Base-by-base conservation (phyloP, 2,329 filamentous ascomycete species). In the Microcyclospora tardicrescens region DNA sequence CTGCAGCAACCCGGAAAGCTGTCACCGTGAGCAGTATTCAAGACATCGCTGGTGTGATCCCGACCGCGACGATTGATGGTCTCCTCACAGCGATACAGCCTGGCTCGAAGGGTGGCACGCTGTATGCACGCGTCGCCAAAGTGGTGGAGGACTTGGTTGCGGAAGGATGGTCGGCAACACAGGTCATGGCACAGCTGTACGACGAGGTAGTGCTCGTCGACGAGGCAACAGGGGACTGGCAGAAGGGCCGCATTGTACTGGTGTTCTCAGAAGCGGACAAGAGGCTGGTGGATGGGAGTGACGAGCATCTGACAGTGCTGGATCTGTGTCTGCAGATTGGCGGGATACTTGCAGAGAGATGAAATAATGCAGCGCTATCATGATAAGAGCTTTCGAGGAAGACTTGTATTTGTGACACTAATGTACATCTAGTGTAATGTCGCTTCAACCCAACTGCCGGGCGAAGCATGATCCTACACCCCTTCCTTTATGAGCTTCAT, bases 221-320 rank as follows among this genome's bases (percentile, higher is more conserved):
- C 54, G 91, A 96, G 59, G 72, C 78, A 6, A 79, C 95, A 16
- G 75, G 77, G 0, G 85, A 95, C 54, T 63, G 75, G 10, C 83
- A 93, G 56, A 98, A 98, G 66, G 93, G 89, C 57, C 80, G 80
- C 59, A 89, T 98, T 42, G 80, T 89, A 35, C 70, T 84, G 45
- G 70, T 89, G 3, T 98, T 98, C 57, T 95, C 87, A 1, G 87
- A 96, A 60, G 72, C 89, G 19, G 91, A 99, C 58, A 96, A 96
- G 69, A 74, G 91, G 47, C 64, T 98, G 34, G 81, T 94, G 5
- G 93, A 99, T 60, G 91, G 91, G 8, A 82, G 87, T 2, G 91
- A 98, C 56, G 91, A 98, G 64, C 89, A 98, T 58, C 67, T 98
- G 16, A 85, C 84, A 1, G 81, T 96, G 42, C 65, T 98, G 27